Conservation (phyloP, 352 stramenopile genomes). For the Phytophthora aleatoria region DNA sequence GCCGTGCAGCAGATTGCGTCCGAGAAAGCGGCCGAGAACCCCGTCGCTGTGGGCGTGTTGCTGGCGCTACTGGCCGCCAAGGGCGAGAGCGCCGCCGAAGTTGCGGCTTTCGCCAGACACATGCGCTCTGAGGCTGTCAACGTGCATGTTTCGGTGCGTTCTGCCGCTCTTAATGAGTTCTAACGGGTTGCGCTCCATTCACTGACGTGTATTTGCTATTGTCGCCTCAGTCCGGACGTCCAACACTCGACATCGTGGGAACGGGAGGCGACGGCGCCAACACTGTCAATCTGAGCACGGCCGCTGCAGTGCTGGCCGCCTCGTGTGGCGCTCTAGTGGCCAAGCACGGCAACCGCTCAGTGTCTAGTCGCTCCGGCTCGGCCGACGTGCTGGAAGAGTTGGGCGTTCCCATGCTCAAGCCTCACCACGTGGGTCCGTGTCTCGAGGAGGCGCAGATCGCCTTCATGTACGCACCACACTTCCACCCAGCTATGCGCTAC, state of each 20-base stretch:
- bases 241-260: constrained; percentile 98
- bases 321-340: constrained; percentile 93
- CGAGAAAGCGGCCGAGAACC: constrained; percentile 58
- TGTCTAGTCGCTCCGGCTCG: constrained; percentile 94
- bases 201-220: constrained; percentile 14
- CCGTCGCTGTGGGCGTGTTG: constrained; percentile 89
- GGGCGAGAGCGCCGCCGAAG: constrained; percentile 94
- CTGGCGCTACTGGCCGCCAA: constrained; percentile 94
- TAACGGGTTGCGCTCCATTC: background rate
- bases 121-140: constrained; percentile 94
- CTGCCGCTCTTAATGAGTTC: background rate
- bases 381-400: constrained; percentile 98
- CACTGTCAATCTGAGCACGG: constrained; percentile 99
- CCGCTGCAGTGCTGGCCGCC: constrained; percentile 93
- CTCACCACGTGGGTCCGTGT: constrained; percentile 91
- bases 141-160: constrained; percentile 64
- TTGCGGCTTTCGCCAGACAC: constrained; percentile 95
- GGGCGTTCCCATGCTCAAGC: constrained; percentile 95
- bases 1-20: constrained; percentile 79
- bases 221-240: constrained; percentile 46
- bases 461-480: constrained; percentile 98
- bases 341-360: constrained; percentile 97
- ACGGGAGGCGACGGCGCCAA: constrained; percentile 98
- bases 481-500: constrained; percentile 96
- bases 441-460: constrained; percentile 93